A percentile compares a stretch with the other conserved stretches of the same genome.
Evolutionary conservation across 352 stramenopile species (phyloP).

Genomic region (Pythium aristosporum): DNA sequence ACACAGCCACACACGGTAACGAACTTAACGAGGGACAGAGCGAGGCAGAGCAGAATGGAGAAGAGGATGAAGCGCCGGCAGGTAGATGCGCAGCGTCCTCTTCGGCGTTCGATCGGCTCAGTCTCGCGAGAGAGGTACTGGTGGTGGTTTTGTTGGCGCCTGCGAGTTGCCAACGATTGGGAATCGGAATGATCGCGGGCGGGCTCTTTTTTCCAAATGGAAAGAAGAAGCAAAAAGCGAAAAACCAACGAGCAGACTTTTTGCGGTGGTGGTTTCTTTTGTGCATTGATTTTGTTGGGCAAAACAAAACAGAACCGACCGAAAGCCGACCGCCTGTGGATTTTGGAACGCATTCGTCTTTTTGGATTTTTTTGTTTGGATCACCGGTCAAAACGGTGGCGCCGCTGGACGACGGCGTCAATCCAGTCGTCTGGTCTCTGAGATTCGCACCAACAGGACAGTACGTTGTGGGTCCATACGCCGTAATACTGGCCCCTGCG

Average conservation of each 20-base stretch:
- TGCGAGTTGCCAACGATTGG: not conserved
- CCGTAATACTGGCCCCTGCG: conserved; percentile 19
- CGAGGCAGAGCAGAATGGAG: too few relatives aligned
- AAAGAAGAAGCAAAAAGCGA: conserved; percentile 13
- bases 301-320: conserved; percentile 20
- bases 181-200: conserved; percentile 12
- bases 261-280: conserved; percentile 14
- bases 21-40: not conserved
- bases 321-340: not conserved
- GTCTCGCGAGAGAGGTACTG: not conserved
- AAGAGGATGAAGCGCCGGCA: not conserved
- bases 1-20: conserved; percentile 9
- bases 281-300: not conserved
- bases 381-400: conserved; percentile 6
- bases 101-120: conserved; percentile 3
- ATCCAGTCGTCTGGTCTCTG: not conserved
- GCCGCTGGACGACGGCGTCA: not conserved
- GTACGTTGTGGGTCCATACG: not conserved
- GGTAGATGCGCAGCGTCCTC: conserved; percentile 2
- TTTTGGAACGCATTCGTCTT: conserved; percentile 1
- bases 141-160: not conserved
- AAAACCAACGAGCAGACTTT: not conserved
- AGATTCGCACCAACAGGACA: conserved; percentile 1
- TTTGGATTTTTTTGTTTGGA: conserved; percentile 1
- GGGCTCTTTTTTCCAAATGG: conserved; percentile 21